Conservation (phyloP, 2,329 filamentous ascomycete species). For the Gnomoniopsis sp. region DNA sequence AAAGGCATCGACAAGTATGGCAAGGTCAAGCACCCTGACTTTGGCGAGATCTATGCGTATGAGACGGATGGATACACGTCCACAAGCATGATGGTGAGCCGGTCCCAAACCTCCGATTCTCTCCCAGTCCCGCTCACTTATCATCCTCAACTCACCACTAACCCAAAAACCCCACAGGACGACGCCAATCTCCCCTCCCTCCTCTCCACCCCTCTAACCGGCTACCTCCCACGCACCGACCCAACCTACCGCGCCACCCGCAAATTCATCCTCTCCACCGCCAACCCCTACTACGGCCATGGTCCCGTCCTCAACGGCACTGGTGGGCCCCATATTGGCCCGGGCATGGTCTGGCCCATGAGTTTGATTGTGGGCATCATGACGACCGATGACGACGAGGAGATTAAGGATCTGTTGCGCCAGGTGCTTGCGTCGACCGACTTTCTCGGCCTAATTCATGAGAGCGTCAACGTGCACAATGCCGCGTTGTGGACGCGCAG, state of each 20-base stretch:
- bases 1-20: constrained; percentile 66
- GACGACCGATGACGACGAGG: constrained; percentile 60
- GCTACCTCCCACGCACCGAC: constrained; percentile 47
- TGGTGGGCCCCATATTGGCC: constrained; percentile 27
- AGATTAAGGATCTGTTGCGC: constrained; percentile 53
- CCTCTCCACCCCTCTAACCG: constrained; percentile 50
- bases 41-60: constrained; percentile 61
- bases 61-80: constrained; percentile 57
- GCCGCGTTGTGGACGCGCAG: constrained; percentile 56
- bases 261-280: constrained; percentile 59
- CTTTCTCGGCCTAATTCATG: constrained; percentile 63
- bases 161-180: constrained; percentile 30
- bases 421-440: constrained; percentile 57
- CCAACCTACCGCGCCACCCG: constrained; percentile 62
- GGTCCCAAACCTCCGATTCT: no score
- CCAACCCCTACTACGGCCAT: constrained; percentile 57
- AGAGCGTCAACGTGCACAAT: constrained; percentile 62
- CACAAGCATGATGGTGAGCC: constrained; percentile 16
- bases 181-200: constrained; percentile 58
- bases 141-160: no score
- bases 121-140: no score
- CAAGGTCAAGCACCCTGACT: constrained; percentile 57
- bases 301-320: constrained; percentile 21
- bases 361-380: constrained; percentile 64
- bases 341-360: constrained; percentile 71